phyloP scores from a whole-genome alignment of 352 stramenopile genomes.

The Stramenopiles sp. region DNA sequence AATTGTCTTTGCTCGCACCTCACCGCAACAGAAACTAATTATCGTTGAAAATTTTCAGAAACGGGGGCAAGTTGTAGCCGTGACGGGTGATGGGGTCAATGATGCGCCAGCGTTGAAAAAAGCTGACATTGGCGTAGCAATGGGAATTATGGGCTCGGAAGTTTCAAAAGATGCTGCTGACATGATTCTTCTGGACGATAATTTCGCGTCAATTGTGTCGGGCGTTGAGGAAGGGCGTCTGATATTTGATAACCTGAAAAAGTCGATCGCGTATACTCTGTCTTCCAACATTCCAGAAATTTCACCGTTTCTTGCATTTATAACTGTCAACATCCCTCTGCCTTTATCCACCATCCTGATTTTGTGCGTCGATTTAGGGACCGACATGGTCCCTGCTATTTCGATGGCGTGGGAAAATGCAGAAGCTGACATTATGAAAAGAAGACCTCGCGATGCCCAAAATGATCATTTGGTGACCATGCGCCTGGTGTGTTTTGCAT shows the following conservation, averaged over 20 bases:
- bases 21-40: constrained; percentile 73
- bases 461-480: constrained; percentile 58
- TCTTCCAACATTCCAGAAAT: constrained; percentile 63
- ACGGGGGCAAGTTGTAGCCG: constrained; percentile 51
- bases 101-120: constrained; percentile 86
- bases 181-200: constrained; percentile 88
- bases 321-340: constrained; percentile 53
- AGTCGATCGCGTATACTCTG: constrained; percentile 71
- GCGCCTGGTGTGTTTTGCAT: constrained; percentile 65
- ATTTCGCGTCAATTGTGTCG: constrained; percentile 85
- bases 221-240: constrained; percentile 77
- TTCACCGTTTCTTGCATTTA: constrained; percentile 51
- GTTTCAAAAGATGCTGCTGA: constrained; percentile 81
- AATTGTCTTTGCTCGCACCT: constrained; percentile 83
- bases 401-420: constrained; percentile 67
- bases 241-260: constrained; percentile 87
- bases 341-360: constrained; percentile 71
- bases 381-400: constrained; percentile 71
- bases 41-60: constrained; percentile 76
- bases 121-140: constrained; percentile 89
- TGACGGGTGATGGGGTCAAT: constrained; percentile 96
- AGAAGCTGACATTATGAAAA: constrained; percentile 61
- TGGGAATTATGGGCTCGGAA: constrained; percentile 87
- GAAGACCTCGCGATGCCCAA: constrained; percentile 44
- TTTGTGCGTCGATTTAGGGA: constrained; percentile 64